Evolutionary conservation across 108 stramenopile species (phyloP), one percentile per base, ranked within the genome.

Genomic region (Pseudonitzschia pungens): DNA sequence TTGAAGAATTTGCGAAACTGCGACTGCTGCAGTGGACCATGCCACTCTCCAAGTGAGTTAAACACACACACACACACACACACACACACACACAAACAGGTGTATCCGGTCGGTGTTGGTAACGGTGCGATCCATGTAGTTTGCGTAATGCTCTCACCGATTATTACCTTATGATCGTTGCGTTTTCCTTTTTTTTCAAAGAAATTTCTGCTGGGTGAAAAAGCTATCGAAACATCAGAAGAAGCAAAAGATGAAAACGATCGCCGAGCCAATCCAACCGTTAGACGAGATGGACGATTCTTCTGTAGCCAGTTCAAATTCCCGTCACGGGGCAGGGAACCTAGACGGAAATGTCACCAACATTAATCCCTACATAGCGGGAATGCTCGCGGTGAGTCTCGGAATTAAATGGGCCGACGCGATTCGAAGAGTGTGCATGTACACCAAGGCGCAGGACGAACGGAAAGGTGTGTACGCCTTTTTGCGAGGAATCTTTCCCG

Each of bases 401-500:
- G 94, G 92, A 21, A 22, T 96, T 28, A 96, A 96, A 66, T 66
- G 92, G 22, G 87, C 84, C 42, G 94, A 96, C 57, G 71, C 75
- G 9, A 72, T 81, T 7, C 90, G 94, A 52, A 79, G 94, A n/a
- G 86, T 93, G 22, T 70, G 92, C 43, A 87, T 96, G 89, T 96
- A 93, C 81, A 92, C 92, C 41, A 96, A 93, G 69, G 53, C 73
- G 18, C n/a, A 71, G 4, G 73, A 92, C 69, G 77, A 68, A 9
- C 67, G 87, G 66, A 92, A 93, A 72, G 62, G 68, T 11, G 89
- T 91, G 42, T 96, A 89, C 69, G 92, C 95, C 24, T 53, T 96
- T 52, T 86, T 79, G 65, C 91, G 97, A 44, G 97, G 97, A 1
- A 55, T 92, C 10, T 98, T 96, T 72, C 97, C 97, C 22, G 87